Conservation (phyloP, 2,329 filamentous ascomycete species). For the Metarhizium album region DNA sequence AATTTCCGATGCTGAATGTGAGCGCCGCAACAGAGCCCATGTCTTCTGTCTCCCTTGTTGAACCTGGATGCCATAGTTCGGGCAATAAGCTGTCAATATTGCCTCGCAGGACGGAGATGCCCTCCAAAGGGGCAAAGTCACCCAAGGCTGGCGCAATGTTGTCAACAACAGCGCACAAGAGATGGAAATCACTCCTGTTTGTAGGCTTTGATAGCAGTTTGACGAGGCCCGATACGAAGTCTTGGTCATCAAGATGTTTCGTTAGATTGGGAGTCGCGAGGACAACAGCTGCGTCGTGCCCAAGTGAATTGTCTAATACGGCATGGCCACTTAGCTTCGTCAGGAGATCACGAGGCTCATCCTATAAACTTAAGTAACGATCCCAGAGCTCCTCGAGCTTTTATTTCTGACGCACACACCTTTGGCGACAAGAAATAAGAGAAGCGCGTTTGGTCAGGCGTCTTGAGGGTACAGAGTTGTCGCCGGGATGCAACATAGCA, state of each 20-base stretch:
- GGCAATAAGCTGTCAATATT: constrained; percentile 30
- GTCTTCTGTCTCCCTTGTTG: constrained; percentile 17
- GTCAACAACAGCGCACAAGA: constrained; percentile 47
- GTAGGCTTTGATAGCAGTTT: constrained; percentile 33
- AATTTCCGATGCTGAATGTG: constrained; percentile 27
- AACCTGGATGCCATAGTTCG: constrained; percentile 28
- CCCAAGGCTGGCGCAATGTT: constrained; percentile 31
- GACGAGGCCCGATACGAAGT: constrained; percentile 32
- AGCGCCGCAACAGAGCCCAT: constrained; percentile 29
- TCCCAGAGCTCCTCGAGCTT: not conserved
- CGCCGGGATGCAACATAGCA: constrained; percentile 2
- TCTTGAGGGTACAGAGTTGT: constrained; percentile 8
- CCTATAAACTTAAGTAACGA: constrained; percentile 2
- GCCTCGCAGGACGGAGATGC: constrained; percentile 43
- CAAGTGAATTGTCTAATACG: constrained; percentile 17
- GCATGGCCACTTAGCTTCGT: constrained; percentile 13
- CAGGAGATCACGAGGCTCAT: constrained; percentile 11
- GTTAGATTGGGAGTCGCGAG: constrained; percentile 38
- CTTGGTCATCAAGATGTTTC: constrained; percentile 33
- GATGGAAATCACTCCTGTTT: constrained; percentile 29
- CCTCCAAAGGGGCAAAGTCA: constrained; percentile 23
- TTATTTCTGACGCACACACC: not conserved
- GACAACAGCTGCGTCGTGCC: constrained; percentile 34
- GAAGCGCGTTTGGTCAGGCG: constrained; percentile 12
- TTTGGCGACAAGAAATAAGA: constrained; percentile 12